Evolutionary conservation across 1,284 basidiomycete species (phyloP), one percentile per base, ranked within the genome.

Genomic region (Xerocomus minutiporus): DNA sequence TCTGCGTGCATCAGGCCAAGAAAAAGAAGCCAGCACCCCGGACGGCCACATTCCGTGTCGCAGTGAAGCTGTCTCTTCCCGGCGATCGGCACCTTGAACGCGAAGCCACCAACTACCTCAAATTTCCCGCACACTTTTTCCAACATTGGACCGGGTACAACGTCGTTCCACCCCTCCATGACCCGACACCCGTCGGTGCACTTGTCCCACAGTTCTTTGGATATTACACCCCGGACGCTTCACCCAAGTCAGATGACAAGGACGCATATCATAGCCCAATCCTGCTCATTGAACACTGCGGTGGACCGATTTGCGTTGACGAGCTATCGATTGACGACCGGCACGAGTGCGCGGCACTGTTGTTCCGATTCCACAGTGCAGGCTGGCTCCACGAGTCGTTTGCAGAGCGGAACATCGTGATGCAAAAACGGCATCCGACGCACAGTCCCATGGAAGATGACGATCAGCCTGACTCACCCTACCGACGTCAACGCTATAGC

Each of bases 171-270:
- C 70, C 67, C 17, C 42, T 64, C 15, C 50, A 60, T 25, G 59
- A 69, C 28, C 62, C 67, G 1, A 65, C 70, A 3, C 71, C 70
- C 0, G 59, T 71, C 28, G 59, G 61, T 3, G 73, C 73, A 1
- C 58, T 74, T 35, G 66, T 68, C 0, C 73, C 73, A 8, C 71
- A 73, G 53, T 73, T 71, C 52, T 73, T 70, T 42, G 73, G 73
- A 8, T 73, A 65, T 50, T 74, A 73, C 48, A 59, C 44, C 1
- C 59, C 62, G 1, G 54, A 47, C 20, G 11, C 13, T n/a, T 52
- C 1, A 17, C 15, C 35, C n/a, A 15, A 15, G 12, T 36, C 35
- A 53, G 23, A 39, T 12, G 26, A 15, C 11, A 8, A 28, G 2
- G 11, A 11, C 4, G 7, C 2, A 9, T 59, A 43, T 13, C 28